Evolutionary conservation across 192 early-diverging fungal genomes (phyloP), one percentile per base, ranked within the genome.

Genomic region (Lunasporangiospora selenospora): DNA sequence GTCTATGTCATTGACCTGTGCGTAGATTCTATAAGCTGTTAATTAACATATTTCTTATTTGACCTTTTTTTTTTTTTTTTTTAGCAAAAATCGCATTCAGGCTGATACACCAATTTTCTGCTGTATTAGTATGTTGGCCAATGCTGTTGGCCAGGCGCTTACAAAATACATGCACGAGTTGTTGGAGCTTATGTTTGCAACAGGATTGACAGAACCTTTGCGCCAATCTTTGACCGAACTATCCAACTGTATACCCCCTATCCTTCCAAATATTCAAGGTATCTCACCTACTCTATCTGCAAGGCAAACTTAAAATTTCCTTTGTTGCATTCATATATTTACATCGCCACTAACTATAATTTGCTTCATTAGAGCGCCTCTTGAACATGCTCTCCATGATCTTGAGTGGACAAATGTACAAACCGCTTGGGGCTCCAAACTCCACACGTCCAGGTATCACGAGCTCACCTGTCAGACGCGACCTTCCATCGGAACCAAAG

Each of bases 171-270:
- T 97, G 84, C 89, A 92, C 48, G 93, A 92, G 23, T 65, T 98
- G 16, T 61, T 98, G 42, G 94, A 97, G 53, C 79, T 93, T 51
- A 96, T 99, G 92, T 97, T 99, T 60, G 84, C 89, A 3, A 84
- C 87, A 16, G 96, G 96, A 19, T 77, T 98, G 33, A 94, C 85
- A 57, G 87, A 93, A 44, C 80, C 89, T 30, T 75, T 99, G 46
- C 86, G 88, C n/a, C 80, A 89, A 43, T 90, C 95, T 11, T 78
- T 99, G 59, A 81, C 81, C 15, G 86, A 95, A 39, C 76, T 99
- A 31, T 88, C 90, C 53, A 82, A 79, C 45, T 83, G 90, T 78
- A 96, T 97, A 61, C 87, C 88, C 53, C 90, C 92, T 29, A 76
- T 99, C 45, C 64, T 92, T 27, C 81, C 85, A 10, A 87, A 87